Conservation (phyloP, 1,284 basidiomycete species). For the Inonotus obliquus region DNA sequence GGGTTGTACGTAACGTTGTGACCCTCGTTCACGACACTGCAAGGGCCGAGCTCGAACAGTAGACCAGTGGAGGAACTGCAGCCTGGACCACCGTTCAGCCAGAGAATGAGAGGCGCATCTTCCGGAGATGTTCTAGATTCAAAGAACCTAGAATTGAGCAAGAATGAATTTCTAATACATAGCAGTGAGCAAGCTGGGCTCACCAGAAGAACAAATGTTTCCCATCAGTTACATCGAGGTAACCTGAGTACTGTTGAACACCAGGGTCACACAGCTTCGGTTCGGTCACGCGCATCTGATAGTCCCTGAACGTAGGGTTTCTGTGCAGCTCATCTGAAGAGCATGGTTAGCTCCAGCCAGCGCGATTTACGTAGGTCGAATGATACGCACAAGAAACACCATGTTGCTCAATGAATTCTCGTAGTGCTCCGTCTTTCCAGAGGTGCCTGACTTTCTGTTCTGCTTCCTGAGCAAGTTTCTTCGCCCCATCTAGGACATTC, state of each 20-base stretch:
- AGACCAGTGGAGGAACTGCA: slow-evolving; percentile 77
- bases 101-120: slow-evolving; percentile 78
- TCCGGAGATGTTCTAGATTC: slow-evolving; percentile 72
- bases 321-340: slow-evolving; percentile 66
- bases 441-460: slow-evolving; percentile 37
- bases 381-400: slow-evolving; percentile 50
- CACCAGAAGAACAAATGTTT: slow-evolving; percentile 89
- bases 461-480: slow-evolving; percentile 16
- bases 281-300: slow-evolving; percentile 69
- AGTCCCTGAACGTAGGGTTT: slow-evolving; percentile 63
- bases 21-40: slow-evolving; percentile 66
- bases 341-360: slow-evolving; percentile 6
- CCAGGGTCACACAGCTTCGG: slow-evolving; percentile 77
- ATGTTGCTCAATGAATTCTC: slow-evolving; percentile 62
- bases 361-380: background rate
- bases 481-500: slow-evolving; percentile 11
- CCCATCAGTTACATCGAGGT: slow-evolving; percentile 81
- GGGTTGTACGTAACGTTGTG: slow-evolving; percentile 68
- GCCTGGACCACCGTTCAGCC: slow-evolving; percentile 87
- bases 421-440: slow-evolving; percentile 43
- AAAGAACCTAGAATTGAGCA: slow-evolving; percentile 62
- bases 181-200: slow-evolving; percentile 22
- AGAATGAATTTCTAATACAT: slow-evolving; percentile 18
- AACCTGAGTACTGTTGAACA: slow-evolving; percentile 86
- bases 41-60: slow-evolving; percentile 86